Base-by-base conservation (phyloP, 495 filamentous ascomycete species). In the Tuber magnatum region DNA sequence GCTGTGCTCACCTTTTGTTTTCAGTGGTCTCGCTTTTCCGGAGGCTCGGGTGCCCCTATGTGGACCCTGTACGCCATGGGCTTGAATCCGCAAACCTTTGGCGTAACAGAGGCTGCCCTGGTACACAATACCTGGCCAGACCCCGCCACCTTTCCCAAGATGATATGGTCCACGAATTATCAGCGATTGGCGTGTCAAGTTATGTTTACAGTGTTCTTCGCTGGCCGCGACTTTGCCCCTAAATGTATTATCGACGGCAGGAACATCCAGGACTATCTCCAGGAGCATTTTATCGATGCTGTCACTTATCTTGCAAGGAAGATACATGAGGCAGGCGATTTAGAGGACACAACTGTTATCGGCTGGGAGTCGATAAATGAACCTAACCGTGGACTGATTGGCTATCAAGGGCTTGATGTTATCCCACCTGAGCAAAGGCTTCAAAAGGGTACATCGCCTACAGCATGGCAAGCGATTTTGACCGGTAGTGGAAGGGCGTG, bases 101-200 rank as follows among this genome's bases (percentile, higher is more conserved):
- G 90, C 68, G 90, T 89, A 39, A 99, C 94, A 24, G 92, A 97
- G 83, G 96, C 94, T 4, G 93, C 96, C 35, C 87, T 97, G 68
- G 94, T 99, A 39, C 95, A 99, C 68, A 99, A 98, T 81, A 94
- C 92, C 0, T 97, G 92, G 80, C 91, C 93, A n/a, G 87, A 97
- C 48, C 93, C 94, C 28, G 89, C 89, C 7, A 87, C 90, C 4
- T 99, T 95, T 81, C 96, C 95, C 5, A 98, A 98, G 84, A 99
- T 99, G 95, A 93, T 97, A 35, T 99, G 95, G 95, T 93, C 94
- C 69, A 99, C 95, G 38, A 98, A 99, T 81, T 99, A 99, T 81
- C 91, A 88, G 32, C 87, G 91, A 22, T 83, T 93, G 61, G 90
- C 88, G 28, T 91, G 90, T 79, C 89, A 91, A 82, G 89, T 89